Conservation (phyloP, 495 filamentous ascomycete species). For the Cudoniella acicularis region DNA sequence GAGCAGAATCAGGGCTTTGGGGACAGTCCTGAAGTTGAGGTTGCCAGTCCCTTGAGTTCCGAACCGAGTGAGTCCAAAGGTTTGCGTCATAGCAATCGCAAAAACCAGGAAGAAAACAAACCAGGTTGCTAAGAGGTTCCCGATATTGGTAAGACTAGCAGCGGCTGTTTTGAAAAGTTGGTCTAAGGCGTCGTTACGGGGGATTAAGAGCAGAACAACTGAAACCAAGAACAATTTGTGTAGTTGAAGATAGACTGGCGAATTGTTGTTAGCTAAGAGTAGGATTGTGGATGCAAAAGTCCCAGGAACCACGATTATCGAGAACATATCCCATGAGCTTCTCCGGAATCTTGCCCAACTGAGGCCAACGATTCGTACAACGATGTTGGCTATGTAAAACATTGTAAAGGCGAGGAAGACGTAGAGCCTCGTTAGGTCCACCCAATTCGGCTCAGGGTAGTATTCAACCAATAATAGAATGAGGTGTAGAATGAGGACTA, state of each 20-base stretch:
- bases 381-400: conserved; percentile 79
- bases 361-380: conserved; percentile 80
- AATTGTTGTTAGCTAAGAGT: conserved; percentile 49
- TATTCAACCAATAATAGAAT: conserved; percentile 81
- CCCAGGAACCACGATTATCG: conserved; percentile 79
- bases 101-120: conserved; percentile 94
- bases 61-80: conserved; percentile 93
- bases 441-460: conserved; percentile 64
- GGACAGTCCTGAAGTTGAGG: conserved; percentile 89
- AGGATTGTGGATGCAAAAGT: conserved; percentile 74
- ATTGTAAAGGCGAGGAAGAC: conserved; percentile 83
- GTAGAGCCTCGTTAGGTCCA: conserved; percentile 65
- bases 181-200: conserved; percentile 94
- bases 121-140: conserved; percentile 94
- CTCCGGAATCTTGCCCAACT: conserved; percentile 89
- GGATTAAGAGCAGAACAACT: conserved; percentile 87
- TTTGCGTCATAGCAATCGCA: conserved; percentile 94
- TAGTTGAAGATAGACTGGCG: conserved; percentile 65
- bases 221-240: conserved; percentile 94
- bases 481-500: conserved; percentile 76
- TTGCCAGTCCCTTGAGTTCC: conserved; percentile 69
- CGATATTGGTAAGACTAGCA: conserved; percentile 86
- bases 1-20: conserved; percentile 87
- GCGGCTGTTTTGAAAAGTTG: conserved; percentile 99
- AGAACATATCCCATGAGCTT: conserved; percentile 95